These are phyloP conservation scores for Candida alai DNA, from an alignment of 805 yeast genomes.

Conservation along the genomic window DNA sequence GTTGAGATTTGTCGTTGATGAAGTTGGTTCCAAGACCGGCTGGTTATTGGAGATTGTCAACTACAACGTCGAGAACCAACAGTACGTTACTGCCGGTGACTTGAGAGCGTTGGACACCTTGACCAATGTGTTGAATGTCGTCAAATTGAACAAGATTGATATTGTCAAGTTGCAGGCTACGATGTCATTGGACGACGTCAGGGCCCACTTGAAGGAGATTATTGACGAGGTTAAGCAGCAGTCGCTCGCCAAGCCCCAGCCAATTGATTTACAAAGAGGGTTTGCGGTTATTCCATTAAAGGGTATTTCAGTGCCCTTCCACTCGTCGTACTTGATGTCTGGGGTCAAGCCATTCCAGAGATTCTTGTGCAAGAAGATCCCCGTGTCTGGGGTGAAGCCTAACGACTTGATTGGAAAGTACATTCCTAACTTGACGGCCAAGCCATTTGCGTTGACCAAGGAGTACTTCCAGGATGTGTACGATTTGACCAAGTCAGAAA, in stretches of 20 bases:
- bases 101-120: constrained; percentile 90
- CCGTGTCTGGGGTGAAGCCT: constrained; percentile 92
- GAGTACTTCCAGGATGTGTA: constrained; percentile 97
- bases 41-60: constrained; percentile 98
- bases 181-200: constrained; percentile 82
- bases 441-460: constrained; percentile 92
- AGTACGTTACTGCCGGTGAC: constrained; percentile 98
- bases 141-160: constrained; percentile 92
- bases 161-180: constrained; percentile 81
- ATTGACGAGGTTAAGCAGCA: constrained; percentile 80
- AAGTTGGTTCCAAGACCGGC: constrained; percentile 74
- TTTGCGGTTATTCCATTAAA: constrained; percentile 96
- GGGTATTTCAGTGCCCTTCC: constrained; percentile 99
- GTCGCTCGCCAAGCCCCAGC: constrained; percentile 87
- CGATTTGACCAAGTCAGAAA: constrained; percentile 83
- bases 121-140: constrained; percentile 87
- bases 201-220: constrained; percentile 82
- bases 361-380: constrained; percentile 93
- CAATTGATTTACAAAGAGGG: constrained; percentile 95
- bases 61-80: constrained; percentile 96
- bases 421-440: constrained; percentile 98
- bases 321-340: constrained; percentile 94
- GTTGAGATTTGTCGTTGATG: constrained; percentile 88
- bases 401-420: constrained; percentile 90
- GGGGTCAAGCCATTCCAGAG: constrained; percentile 99